Conservation (phyloP, 352 stramenopile species). For the Globisporangium rhizosaccharum region DNA sequence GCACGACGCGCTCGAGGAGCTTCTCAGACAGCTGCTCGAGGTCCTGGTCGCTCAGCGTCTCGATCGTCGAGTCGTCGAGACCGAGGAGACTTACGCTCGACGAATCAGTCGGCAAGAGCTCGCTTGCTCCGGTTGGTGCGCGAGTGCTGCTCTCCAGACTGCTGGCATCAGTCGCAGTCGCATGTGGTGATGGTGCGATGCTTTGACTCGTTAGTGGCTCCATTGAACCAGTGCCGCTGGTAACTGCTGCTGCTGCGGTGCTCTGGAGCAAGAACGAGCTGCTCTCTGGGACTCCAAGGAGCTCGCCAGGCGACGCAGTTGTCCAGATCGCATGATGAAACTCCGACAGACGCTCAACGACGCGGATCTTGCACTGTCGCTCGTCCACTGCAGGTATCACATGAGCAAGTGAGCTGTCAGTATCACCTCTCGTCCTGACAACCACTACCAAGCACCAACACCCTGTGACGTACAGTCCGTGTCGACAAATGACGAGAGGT, state of each 20-base stretch:
- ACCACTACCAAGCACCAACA: neutral
- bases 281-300: constrained; percentile 3
- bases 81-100: constrained; percentile 6
- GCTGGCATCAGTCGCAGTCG: constrained; percentile 2
- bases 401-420: constrained; percentile 4
- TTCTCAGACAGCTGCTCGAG: constrained; percentile 75
- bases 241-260: neutral
- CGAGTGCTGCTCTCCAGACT: neutral
- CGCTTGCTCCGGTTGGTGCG: neutral
- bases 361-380: constrained; percentile 84
- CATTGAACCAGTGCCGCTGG: neutral
- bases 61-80: constrained; percentile 67
- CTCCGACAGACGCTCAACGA: constrained; percentile 77
- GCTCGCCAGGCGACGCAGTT: constrained; percentile 21
- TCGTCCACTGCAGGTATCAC: constrained; percentile 64
- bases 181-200: neutral
- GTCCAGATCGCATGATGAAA: constrained; percentile 78
- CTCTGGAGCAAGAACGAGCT: neutral
- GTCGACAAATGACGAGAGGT: constrained; percentile 63
- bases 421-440: too few relatives aligned
- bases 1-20: constrained; percentile 79
- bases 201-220: neutral
- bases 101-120: neutral
- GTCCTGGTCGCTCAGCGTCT: constrained; percentile 71
- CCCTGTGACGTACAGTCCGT: constrained; percentile 39